Evolutionary conservation across 2,329 filamentous ascomycete genomes (phyloP), one percentile per base, ranked within the genome.

Genomic region (Colletotrichum sublineola): DNA sequence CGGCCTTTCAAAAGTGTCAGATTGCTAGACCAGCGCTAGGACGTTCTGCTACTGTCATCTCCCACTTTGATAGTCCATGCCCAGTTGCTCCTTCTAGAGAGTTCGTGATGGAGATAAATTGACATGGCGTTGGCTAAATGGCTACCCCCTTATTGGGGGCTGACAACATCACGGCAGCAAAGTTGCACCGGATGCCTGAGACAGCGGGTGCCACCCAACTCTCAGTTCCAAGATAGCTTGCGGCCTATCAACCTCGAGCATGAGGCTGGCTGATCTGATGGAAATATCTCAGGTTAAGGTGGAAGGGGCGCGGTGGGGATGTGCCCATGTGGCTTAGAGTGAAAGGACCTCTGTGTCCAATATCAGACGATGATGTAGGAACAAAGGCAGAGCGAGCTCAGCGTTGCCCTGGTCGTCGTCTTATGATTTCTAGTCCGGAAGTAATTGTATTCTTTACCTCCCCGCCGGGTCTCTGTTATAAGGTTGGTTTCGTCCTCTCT

Each of bases 331-430:
- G 65, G 68, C 68, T 58, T 57, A 63, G 58, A 53, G 65, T 18
- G 20, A 36, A 44, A 42, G 42, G 42, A 40, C 38, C 38, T 29
- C 53, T 50, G 58, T 68, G 60, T 64, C 60, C 65, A 69, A 72
- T 61, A 63, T 69, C 69, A 64, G 60, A 72, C 40, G 69, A 38
- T 69, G 66, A 72, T 69, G 69, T 64, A 57, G 46, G 62, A 58
- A 55, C 68, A 52, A 56, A 18, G 46, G 33, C 40, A 53, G 40
- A 40, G 31, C 46, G 46, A 33, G 60, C 20, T 40, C 38, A 55
- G 53, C 36, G n/a, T 53, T 42, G 31, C 14, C 48, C 44, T 67
- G 7, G 40, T 46, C 68, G 33, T 60, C 67, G 40, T 72, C 66
- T 33, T 18, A 69, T 63, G n/a, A 42, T 64, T 57, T 57, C 44